Conservation (phyloP, 345 rosid genomes). For the Boechera retrofracta region DNA sequence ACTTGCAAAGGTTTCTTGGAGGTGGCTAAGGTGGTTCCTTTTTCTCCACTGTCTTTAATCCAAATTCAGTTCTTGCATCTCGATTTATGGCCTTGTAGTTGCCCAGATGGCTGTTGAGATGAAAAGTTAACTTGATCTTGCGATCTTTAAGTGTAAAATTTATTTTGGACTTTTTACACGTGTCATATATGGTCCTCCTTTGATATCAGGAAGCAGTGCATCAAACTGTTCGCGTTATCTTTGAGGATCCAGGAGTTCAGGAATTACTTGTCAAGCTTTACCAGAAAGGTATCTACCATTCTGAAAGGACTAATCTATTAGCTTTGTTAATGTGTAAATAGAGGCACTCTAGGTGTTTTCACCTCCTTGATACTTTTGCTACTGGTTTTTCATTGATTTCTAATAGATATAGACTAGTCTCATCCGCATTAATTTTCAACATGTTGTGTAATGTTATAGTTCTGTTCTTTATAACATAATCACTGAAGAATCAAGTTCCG, state of each 20-base stretch:
- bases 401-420: neutral
- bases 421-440: conserved; percentile 5
- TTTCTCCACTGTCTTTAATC: conserved; percentile 2
- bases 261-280: conserved; percentile 92
- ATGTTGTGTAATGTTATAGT: neutral
- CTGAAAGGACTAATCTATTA: conserved; percentile 2
- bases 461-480: neutral
- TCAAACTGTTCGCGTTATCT: conserved; percentile 86
- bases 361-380: conserved; percentile 15
- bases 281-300: conserved; percentile 69
- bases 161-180: conserved; percentile 9
- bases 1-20: conserved; percentile 98
- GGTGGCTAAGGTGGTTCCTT: conserved; percentile 78
- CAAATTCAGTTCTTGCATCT: conserved; percentile 4
- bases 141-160: neutral
- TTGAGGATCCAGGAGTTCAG: conserved; percentile 99
- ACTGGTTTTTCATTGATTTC: conserved; percentile 7
- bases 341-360: neutral
- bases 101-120: conserved; percentile 24
- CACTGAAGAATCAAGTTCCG: neutral
- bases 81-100: conserved; percentile 8
- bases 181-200: conserved; percentile 26
- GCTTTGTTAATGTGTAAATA: conserved; percentile 13
- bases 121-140: conserved; percentile 16
- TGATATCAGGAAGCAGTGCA: conserved; percentile 87